These are phyloP conservation scores for Scenedesmus sp. DNA, from an alignment of 163 green algal species.

Conservation along the genomic window DNA sequence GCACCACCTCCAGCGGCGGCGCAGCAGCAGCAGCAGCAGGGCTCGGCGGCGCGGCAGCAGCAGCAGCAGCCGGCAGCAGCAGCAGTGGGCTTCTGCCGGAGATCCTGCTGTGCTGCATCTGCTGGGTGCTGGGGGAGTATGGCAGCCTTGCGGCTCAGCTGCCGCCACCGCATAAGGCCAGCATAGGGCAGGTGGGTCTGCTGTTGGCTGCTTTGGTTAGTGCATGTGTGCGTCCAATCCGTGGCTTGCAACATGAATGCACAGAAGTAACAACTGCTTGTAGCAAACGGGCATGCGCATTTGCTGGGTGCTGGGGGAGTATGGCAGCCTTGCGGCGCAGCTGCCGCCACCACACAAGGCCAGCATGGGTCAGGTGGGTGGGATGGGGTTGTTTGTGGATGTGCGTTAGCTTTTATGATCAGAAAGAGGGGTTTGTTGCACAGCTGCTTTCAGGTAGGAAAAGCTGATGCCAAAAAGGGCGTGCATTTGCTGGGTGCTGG, in stretches of 20 bases:
- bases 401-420: too few relatives aligned
- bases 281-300: slow-evolving; percentile 47
- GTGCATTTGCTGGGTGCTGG: slow-evolving; percentile 87
- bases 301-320: slow-evolving; percentile 95
- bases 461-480: too few relatives aligned
- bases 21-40: not conserved
- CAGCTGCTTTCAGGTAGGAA: too few relatives aligned
- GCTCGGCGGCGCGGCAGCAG: not conserved
- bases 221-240: not conserved
- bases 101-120: slow-evolving; percentile 84
- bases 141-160: slow-evolving; percentile 63
- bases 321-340: slow-evolving; percentile 69
- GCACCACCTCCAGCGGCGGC: not conserved
- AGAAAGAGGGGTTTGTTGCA: too few relatives aligned
- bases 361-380: not conserved
- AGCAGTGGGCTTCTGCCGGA: slow-evolving; percentile 62
- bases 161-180: slow-evolving; percentile 5
- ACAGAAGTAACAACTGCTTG: too few relatives aligned
- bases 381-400: too few relatives aligned
- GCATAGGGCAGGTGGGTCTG: not conserved
- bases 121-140: slow-evolving; percentile 95
- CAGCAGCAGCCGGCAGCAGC: not conserved
- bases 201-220: not conserved
- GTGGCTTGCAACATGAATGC: too few relatives aligned
- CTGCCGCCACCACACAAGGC: slow-evolving; percentile 26